Evolutionary conservation across 2,329 filamentous ascomycete species (phyloP).

Genomic region (Rhynchosporium agropyri): DNA sequence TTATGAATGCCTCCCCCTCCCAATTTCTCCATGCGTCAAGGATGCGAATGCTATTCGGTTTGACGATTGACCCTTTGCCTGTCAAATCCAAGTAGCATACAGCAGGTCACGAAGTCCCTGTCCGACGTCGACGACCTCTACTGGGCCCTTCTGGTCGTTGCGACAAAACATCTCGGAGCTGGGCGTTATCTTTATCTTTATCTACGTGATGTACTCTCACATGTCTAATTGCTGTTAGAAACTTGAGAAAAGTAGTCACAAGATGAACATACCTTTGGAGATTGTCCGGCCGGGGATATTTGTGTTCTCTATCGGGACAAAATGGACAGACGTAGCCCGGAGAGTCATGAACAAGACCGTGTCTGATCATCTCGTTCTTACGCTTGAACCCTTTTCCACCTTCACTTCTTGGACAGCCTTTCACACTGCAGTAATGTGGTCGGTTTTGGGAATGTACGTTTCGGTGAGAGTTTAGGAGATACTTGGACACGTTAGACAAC

Average conservation of each 20-base stretch:
- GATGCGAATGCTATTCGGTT: conserved; percentile 11
- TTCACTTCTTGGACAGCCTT: conserved; percentile 63
- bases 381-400: conserved; percentile 70
- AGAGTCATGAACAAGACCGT: conserved; percentile 88
- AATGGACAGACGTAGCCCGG: conserved; percentile 97
- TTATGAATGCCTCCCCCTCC: neutral
- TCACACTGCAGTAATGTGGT: conserved; percentile 67
- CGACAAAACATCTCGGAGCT: conserved; percentile 79
- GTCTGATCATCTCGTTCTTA: conserved; percentile 74
- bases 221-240: conserved; percentile 59
- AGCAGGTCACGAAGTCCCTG: conserved; percentile 32
- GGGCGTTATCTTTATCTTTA: conserved; percentile 83
- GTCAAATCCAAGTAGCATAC: conserved; percentile 12
- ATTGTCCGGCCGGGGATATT: conserved; percentile 94
- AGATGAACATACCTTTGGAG: conserved; percentile 72
- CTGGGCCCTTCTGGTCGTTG: conserved; percentile 84
- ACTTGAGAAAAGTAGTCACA: neutral
- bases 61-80: neutral
- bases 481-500: conserved; percentile 44
- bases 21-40: neutral
- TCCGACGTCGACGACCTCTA: conserved; percentile 72
- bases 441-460: conserved; percentile 69
- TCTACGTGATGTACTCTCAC: conserved; percentile 91
- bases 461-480: conserved; percentile 77
- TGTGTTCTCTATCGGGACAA: conserved; percentile 90